Evolutionary conservation across 768 basidiomycete species (phyloP), one percentile per base, ranked within the genome.

Genomic region (Atractiella rhizophila): DNA sequence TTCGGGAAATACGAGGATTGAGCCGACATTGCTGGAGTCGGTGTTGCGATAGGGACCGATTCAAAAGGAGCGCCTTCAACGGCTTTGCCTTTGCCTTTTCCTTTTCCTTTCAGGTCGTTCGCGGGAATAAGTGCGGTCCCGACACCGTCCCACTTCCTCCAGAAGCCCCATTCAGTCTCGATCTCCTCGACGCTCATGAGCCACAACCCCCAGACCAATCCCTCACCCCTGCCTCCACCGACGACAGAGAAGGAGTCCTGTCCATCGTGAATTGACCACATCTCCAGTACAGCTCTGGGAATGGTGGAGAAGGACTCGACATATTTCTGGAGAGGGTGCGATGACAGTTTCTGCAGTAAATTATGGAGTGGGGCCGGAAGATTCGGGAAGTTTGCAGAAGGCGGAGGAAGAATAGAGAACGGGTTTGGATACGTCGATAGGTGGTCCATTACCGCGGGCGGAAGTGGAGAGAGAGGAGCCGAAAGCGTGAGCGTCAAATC

Each of bases 141-240:
- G 66, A 46, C 94, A 65, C 28, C 63, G 64, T 28, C 65, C 27
- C 94, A 80, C 53, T 78, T 75, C 47, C 88, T 64, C 88, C 91
- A 96, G 56, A 91, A 94, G 27, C 68, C 64, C 85, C 88, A 98
- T 60, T 98, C 91, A 43, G 83, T 74, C 32, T 85, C 64, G 21
- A 91, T 82, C 51, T 82, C 76, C 54, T 98, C 91, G 33, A 96
- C 65, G 11, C 83, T 80, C 16, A 98, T 63, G 28, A 91, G 66
- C n/a, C 74, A 76, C 16, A 98, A 62, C n/a, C 91, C 91, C 54
- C 83, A 94, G 59, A 98, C 82, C 24, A 98, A 66, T 26, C 91
- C 91, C 3, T 48, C 46, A 12, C 42, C 46, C 6, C 51, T 48
- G 28, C 55, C 59, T 12, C 24, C 39, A 11, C 77, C 79, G 30